Conservation (phyloP, 768 basidiomycete genomes). For the Trametes elegans region DNA sequence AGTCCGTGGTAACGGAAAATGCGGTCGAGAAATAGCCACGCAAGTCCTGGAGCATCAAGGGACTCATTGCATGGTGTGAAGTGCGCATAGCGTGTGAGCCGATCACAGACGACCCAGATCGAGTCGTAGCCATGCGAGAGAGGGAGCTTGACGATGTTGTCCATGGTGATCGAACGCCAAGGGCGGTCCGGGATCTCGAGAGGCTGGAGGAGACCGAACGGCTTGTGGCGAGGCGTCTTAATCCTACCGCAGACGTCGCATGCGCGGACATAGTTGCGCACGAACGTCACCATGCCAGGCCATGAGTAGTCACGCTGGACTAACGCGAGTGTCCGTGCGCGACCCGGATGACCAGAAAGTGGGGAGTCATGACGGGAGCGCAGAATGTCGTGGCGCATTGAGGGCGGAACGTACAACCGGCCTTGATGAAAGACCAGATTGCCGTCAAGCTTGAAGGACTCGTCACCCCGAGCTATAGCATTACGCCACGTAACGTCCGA, state of each 20-base stretch:
- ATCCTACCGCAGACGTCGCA: neutral
- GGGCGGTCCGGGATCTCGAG: neutral
- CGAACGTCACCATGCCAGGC: conserved; percentile 30
- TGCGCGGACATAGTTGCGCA: neutral
- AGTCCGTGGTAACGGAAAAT: neutral
- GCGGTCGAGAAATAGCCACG: neutral
- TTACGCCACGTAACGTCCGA: conserved; percentile 20
- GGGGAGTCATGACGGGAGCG: conserved; percentile 36
- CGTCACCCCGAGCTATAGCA: conserved; percentile 15
- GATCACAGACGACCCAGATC: neutral
- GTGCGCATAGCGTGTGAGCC: neutral
- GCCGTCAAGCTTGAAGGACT: conserved; percentile 7
- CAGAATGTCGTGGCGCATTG: conserved; percentile 32
- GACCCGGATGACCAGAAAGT: conserved; percentile 42
- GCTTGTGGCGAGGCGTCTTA: neutral
- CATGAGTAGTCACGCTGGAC: conserved; percentile 40
- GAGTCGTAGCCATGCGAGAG: neutral
- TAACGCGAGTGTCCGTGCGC: conserved; percentile 30
- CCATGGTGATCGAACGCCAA: neutral
- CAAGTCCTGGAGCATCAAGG: neutral
- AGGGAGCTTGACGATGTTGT: neutral
- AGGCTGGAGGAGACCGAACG: neutral
- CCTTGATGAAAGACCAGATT: conserved; percentile 28
- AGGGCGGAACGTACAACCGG: conserved; percentile 33
- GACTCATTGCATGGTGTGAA: neutral